Evolutionary conservation across 2,329 filamentous ascomycete genomes (phyloP).

Genomic region (Talaromyces piceae): DNA sequence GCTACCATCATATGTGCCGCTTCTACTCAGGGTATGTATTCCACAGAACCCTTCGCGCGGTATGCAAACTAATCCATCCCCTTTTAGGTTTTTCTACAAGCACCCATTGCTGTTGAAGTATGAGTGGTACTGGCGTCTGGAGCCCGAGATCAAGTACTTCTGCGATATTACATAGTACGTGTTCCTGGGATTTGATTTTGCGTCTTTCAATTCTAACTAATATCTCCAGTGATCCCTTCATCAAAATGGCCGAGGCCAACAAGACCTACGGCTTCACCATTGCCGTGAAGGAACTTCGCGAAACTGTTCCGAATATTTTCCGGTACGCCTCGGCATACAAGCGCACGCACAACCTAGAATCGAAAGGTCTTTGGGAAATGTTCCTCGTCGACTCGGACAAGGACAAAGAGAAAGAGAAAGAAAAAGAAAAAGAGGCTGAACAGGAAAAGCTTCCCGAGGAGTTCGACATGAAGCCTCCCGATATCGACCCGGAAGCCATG

Average conservation of each 20-base stretch:
- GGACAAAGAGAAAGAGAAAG: constrained; percentile 37
- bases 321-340: constrained; percentile 98
- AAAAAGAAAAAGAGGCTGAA: constrained; percentile 51
- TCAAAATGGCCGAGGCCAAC: constrained; percentile 86
- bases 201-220: neutral
- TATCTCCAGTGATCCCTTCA: constrained; percentile 74
- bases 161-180: constrained; percentile 96
- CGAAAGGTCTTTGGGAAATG: constrained; percentile 97
- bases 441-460: constrained; percentile 71
- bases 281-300: constrained; percentile 92
- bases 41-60: too few species aligned
- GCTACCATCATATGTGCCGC: constrained; percentile 97
- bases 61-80: constrained; percentile 9
- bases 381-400: constrained; percentile 68
- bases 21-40: constrained; percentile 83
- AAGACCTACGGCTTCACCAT: constrained; percentile 99
- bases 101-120: constrained; percentile 92
- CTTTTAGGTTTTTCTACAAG: constrained; percentile 81
- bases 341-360: constrained; percentile 80
- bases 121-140: constrained; percentile 98
- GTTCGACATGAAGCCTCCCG: constrained; percentile 48
- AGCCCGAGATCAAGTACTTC: constrained; percentile 99
- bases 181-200: neutral
- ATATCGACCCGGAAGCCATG: constrained; percentile 88
- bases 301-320: constrained; percentile 98